These are phyloP conservation scores for Aeschynomene evenia DNA, from an alignment of 306 rosid genomes.

Conservation along the genomic window DNA sequence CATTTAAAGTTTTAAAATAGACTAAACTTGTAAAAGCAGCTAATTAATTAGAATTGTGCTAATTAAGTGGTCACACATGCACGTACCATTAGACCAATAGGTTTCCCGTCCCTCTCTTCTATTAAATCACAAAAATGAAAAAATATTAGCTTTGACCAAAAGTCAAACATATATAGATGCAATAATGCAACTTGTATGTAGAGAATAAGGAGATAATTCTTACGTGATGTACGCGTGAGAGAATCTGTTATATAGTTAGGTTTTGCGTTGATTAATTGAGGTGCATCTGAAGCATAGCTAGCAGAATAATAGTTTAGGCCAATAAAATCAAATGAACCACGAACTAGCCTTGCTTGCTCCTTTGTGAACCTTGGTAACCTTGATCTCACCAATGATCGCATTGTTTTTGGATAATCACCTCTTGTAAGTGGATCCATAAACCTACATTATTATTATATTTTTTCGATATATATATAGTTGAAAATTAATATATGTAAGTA, in stretches of 20 bases:
- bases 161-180: neutral
- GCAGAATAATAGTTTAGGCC: conserved; percentile 59
- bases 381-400: conserved; percentile 43
- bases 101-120: conserved; percentile 17
- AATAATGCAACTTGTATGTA: too few species aligned
- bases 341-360: conserved; percentile 29
- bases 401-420: conserved; percentile 62
- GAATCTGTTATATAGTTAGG: conserved; percentile 36
- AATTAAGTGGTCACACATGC: too few species aligned
- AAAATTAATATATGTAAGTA: too few species aligned
- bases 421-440: conserved; percentile 52
- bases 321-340: conserved; percentile 59
- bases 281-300: conserved; percentile 33
- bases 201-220: neutral
- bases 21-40: neutral
- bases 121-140: neutral
- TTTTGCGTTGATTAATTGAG: neutral
- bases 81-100: conserved; percentile 31
- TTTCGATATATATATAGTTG: too few species aligned
- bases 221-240: conserved; percentile 32
- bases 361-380: conserved; percentile 50
- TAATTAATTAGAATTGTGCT: too few species aligned
- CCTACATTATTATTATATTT: conserved; percentile 22
- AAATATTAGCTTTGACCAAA: neutral
- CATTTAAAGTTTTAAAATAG: too few species aligned